phyloP scores from a whole-genome alignment of 2,329 filamentous ascomycete species.

The Penicillium sclerotiorum region DNA sequence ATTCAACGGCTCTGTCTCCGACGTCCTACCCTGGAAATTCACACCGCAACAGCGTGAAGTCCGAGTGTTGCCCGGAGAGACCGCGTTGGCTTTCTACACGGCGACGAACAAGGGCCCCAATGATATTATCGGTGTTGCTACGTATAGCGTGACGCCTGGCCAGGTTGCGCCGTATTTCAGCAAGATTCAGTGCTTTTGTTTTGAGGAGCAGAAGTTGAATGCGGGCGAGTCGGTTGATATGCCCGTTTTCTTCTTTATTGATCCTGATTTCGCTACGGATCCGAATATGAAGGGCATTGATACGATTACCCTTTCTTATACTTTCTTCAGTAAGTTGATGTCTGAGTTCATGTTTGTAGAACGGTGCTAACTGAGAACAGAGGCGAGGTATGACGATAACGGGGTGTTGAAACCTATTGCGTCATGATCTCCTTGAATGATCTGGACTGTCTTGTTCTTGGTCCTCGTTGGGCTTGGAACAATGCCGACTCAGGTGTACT shows the following conservation, averaged over 20 bases:
- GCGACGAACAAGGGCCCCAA: slow-evolving; percentile 86
- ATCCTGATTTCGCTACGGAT: slow-evolving; percentile 91
- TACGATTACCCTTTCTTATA: slow-evolving; percentile 94
- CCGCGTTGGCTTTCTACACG: slow-evolving; percentile 94
- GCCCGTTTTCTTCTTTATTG: slow-evolving; percentile 99
- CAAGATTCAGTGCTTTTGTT: slow-evolving; percentile 99
- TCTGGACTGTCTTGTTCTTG: too few species aligned
- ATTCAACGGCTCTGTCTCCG: slow-evolving; percentile 93
- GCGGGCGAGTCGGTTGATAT: slow-evolving; percentile 98
- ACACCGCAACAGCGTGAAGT: slow-evolving; percentile 96
- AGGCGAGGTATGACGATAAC: slow-evolving; percentile 82
- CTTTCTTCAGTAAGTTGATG: slow-evolving; percentile 82
- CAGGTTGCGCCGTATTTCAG: slow-evolving; percentile 97
- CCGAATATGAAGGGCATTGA: slow-evolving; percentile 91
- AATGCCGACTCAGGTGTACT: not conserved
- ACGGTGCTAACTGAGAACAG: slow-evolving; percentile 38
- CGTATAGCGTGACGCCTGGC: slow-evolving; percentile 93
- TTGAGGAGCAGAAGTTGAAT: slow-evolving; percentile 92
- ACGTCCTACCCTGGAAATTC: slow-evolving; percentile 97
- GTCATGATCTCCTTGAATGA: slow-evolving; percentile 16
- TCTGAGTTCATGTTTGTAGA: not conserved
- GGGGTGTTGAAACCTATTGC: slow-evolving; percentile 66
- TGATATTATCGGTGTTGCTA: slow-evolving; percentile 97
- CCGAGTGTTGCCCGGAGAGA: slow-evolving; percentile 91
- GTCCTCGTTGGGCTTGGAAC: too few species aligned